Base-by-base conservation (phyloP, 306 rosid species). In the Cicer pinnatifidum region DNA sequence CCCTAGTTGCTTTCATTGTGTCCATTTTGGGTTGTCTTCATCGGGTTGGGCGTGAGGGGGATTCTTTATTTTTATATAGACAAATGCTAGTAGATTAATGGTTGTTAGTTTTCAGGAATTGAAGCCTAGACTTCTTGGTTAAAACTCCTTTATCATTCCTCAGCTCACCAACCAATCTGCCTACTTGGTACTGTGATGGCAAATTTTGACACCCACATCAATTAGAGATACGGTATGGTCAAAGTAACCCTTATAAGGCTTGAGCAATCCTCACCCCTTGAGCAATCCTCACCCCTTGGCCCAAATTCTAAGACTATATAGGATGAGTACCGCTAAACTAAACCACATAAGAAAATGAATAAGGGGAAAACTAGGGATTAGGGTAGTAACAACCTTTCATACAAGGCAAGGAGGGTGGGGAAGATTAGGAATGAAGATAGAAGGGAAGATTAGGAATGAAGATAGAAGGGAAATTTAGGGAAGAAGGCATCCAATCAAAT, bases 401-500 rank as follows among this genome's bases (percentile, higher is more conserved):
- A 45, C 47, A 3, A 28, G 47, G n/a, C 17, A 44, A n/a, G 46
- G 67, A 37, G 28, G 50, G 28, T 44, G 47, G 10, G 16, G 28
- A 45, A 8, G 68, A 12, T 9, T 23, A 10, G 56, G 28, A 72
- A 6, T 59, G 13, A 6, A 43, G 58, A 43, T 72, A 8, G 10
- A 15, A 57, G 13, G 54, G 15, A 72, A 41, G 68, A 12, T 9
- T 23, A 10, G 56, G 28, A 72, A 6, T 59, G 13, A 6, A 43
- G 58, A 43, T 72, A 8, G 10, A 15, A 57, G 13, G 54, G 15
- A 72, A 41, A 23, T 6, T 17, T 19, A 16, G 9, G 17, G 52
- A n/a, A 56, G 43, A 58, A 72, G 17, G 46, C 60, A 72, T 77
- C 50, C 16, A 67, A 63, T 63, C 56, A 20, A 65, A 76, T 65